Conservation (phyloP, 495 filamentous ascomycete species). For the Talaromyces thailandensis region DNA sequence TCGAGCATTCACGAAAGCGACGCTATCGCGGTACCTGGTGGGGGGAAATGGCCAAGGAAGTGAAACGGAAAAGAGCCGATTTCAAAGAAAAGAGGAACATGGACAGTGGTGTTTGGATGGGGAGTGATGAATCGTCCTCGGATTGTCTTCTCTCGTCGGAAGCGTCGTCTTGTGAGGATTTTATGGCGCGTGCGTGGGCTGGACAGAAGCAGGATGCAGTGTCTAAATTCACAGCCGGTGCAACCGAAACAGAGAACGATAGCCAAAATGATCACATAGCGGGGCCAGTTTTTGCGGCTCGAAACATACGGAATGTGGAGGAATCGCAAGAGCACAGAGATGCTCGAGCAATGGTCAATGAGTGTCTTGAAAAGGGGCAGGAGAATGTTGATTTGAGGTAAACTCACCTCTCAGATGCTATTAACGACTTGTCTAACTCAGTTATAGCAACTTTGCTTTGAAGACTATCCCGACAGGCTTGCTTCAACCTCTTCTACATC, state of each 20-base stretch:
- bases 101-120: constrained; percentile 83
- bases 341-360: constrained; percentile 35
- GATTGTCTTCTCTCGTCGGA: constrained; percentile 27
- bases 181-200: constrained; percentile 19
- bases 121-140: constrained; percentile 45
- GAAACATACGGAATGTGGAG: constrained; percentile 10
- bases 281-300: not conserved
- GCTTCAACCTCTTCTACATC: constrained; percentile 48
- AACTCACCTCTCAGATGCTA: constrained; percentile 15
- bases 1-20: constrained; percentile 44
- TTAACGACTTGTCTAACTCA: not conserved
- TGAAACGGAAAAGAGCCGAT: constrained; percentile 47
- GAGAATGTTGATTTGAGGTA: constrained; percentile 61
- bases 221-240: not conserved
- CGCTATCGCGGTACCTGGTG: constrained; percentile 67
- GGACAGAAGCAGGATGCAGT: not conserved
- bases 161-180: constrained; percentile 26
- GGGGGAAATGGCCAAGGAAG: constrained; percentile 43
- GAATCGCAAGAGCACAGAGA: constrained; percentile 29
- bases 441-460: constrained; percentile 22
- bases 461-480: constrained; percentile 24
- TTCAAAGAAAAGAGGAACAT: constrained; percentile 48
- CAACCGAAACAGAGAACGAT: not conserved
- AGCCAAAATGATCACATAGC: not conserved
- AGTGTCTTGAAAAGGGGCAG: constrained; percentile 50